Conservation (phyloP, 2,329 filamentous ascomycete species). For the Pseudogymnoascus sp. region DNA sequence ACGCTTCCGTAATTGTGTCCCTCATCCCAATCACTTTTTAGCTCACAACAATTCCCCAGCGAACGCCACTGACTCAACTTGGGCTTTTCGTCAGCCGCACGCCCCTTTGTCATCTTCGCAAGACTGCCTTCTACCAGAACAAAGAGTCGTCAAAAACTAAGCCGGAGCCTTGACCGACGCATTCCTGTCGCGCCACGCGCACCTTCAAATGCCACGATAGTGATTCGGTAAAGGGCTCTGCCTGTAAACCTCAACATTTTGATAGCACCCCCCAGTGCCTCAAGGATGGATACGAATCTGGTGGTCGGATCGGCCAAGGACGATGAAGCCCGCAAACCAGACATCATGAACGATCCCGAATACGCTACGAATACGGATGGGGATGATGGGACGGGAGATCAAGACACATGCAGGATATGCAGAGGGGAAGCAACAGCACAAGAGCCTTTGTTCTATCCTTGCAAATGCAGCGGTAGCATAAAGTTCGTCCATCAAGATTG, state of each 20-base stretch:
- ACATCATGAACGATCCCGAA: constrained; percentile 51
- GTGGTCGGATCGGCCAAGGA: background rate
- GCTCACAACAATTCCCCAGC: constrained; percentile 1
- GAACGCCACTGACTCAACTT: background rate
- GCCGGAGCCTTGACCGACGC: constrained; percentile 5
- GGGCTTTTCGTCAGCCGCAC: background rate
- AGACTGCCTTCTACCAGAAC: background rate
- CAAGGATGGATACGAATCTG: background rate
- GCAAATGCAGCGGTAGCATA: constrained; percentile 98
- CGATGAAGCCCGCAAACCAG: constrained; percentile 29
- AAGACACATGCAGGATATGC: constrained; percentile 94
- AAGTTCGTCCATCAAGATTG: constrained; percentile 98
- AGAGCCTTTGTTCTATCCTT: constrained; percentile 92
- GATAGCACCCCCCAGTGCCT: background rate
- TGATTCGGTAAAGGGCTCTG: constrained; percentile 3
- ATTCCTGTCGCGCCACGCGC: constrained; percentile 3
- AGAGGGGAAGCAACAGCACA: constrained; percentile 74
- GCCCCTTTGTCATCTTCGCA: background rate
- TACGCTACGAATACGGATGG: constrained; percentile 34
- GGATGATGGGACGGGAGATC: constrained; percentile 26
- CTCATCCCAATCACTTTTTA: constrained; percentile 3
- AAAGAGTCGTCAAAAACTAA: background rate
- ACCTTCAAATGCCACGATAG: constrained; percentile 8
- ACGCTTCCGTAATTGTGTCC: constrained; percentile 1
- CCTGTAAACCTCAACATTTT: constrained; percentile 11